A percentile compares a stretch with the other conserved stretches of the same genome.
Conservation (phyloP, 192 early-diverging fungal genomes). For the Rhizophagus prolifer region DNA sequence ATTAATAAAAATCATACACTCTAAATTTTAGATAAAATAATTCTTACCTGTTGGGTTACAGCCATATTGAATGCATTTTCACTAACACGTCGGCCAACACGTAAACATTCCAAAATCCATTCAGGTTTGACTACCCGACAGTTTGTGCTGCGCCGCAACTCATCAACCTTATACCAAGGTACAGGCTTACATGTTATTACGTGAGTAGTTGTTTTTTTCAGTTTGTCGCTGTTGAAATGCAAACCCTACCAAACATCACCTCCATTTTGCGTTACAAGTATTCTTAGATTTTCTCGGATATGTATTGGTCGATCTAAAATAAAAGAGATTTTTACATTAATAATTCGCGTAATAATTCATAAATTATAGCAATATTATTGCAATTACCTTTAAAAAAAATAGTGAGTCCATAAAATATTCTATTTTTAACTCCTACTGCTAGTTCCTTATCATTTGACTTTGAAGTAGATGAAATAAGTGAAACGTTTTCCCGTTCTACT, state of each 20-base stretch:
- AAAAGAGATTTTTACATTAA: background rate
- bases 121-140: background rate
- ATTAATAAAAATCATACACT: background rate
- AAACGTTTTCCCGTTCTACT: background rate
- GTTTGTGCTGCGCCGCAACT: background rate
- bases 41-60: background rate
- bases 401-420: background rate
- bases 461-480: background rate
- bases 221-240: background rate
- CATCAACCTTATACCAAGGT: background rate
- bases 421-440: background rate
- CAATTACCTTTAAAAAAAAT: background rate
- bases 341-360: background rate
- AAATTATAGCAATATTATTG: too few species aligned
- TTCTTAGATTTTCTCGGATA: background rate
- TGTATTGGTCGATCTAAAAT: background rate
- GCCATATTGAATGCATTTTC: background rate
- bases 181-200: background rate
- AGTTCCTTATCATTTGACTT: background rate
- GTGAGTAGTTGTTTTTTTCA: background rate
- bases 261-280: background rate
- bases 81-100: background rate
- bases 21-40: background rate
- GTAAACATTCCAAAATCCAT: background rate
- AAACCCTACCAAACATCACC: background rate